Evolutionary conservation across 345 rosid genomes (phyloP), one percentile per base, ranked within the genome.

Genomic region (Linum tenue): DNA sequence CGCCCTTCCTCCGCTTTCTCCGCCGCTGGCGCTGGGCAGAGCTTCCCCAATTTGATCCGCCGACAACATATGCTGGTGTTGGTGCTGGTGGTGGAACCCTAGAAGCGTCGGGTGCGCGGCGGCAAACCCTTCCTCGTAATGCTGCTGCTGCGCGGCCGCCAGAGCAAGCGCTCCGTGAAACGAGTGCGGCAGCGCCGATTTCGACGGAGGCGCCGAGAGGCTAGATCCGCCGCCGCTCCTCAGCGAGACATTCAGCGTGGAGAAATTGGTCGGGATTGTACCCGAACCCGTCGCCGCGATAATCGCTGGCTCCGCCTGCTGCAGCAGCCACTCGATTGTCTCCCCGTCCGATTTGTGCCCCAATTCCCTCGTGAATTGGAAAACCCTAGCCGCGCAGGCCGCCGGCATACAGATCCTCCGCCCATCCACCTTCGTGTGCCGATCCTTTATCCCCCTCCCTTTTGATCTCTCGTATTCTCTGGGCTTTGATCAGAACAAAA

Each of bases 371-470:
- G 95, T 88, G 67, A 88, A 67, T 37, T 88, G 95, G 48, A 88
- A 88, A 74, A 88, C 87, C 77, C 95, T 85, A 36, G 95, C 95
- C 1, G 95, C 91, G 68, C 95, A 88, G 0, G 84, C 74, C 3
- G 91, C 91, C 36, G 95, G 95, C 95, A 88, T 88, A 74, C 95
- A 73, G 37, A 88, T 88, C 53, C 95, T 77, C 64, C 95, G 72
- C 6, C 95, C 95, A 11, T 85, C 95, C 17, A 85, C 91, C 64
- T 88, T 88, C 0, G 95, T 57, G 55, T 73, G 62, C 1, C 92
- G 75, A 74, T 89, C 88, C 71, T 89, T 88, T n/a, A n/a, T n/a
- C n/a, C n/a, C n/a, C n/a, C n/a, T n/a, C n/a, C n/a, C n/a, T n/a
- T n/a, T n/a, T n/a, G n/a, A n/a, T n/a, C n/a, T n/a, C n/a, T n/a